Evolutionary conservation across 805 yeast genomes (phyloP).

Genomic region (Wickerhamomyces bisporus): DNA sequence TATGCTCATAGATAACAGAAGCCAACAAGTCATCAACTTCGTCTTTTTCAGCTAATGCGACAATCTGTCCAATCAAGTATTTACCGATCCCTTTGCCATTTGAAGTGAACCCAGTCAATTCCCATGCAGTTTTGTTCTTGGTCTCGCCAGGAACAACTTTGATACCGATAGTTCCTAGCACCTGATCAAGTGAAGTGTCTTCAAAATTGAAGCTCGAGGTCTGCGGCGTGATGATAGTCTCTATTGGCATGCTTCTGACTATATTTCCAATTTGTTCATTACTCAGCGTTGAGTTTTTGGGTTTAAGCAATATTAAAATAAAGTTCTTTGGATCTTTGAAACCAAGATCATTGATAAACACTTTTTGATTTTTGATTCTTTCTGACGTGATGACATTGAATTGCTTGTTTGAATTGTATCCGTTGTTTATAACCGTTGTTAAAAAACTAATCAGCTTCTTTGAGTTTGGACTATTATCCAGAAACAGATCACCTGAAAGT

Average conservation of each 20-base stretch:
- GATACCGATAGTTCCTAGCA: slow-evolving; percentile 16
- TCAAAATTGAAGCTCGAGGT: slow-evolving; percentile 3
- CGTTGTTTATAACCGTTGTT: slow-evolving; percentile 15
- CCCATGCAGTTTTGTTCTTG: slow-evolving; percentile 4
- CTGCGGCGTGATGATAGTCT: background rate
- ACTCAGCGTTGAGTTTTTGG: background rate
- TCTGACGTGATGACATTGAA: slow-evolving; percentile 15
- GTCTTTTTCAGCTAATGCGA: slow-evolving; percentile 1
- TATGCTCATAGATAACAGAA: slow-evolving; percentile 19
- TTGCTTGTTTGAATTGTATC: slow-evolving; percentile 13
- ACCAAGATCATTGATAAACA: slow-evolving; percentile 18
- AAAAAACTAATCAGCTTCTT: slow-evolving; percentile 6
- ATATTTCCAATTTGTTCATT: background rate
- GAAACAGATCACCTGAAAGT: background rate
- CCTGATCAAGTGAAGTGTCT: slow-evolving; percentile 1
- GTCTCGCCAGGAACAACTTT: slow-evolving; percentile 1
- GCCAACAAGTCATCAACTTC: slow-evolving; percentile 5
- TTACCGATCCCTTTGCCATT: slow-evolving; percentile 16
- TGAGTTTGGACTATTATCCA: slow-evolving; percentile 1
- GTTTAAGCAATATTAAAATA: slow-evolving; percentile 9
- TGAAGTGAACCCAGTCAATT: slow-evolving; percentile 19
- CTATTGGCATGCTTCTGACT: background rate
- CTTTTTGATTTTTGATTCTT: slow-evolving; percentile 12
- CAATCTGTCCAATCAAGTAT: slow-evolving; percentile 6
- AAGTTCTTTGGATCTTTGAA: slow-evolving; percentile 14